Conservation (phyloP, 805 yeast genomes). For the Metschnikowia rubicola region DNA sequence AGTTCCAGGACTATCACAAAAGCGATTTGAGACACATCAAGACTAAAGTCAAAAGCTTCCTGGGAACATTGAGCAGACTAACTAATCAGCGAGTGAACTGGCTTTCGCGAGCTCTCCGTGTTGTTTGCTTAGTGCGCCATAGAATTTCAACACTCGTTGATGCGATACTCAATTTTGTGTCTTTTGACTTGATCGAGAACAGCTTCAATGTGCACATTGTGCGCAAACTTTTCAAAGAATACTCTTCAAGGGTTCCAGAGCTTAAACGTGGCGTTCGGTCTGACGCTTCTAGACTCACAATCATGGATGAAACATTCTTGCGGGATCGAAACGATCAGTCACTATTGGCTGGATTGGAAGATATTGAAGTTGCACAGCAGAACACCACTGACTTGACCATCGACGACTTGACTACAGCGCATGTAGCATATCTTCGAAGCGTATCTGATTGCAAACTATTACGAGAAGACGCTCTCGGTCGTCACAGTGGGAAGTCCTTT, state of each 20-base stretch:
- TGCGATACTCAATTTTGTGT: conserved; percentile 38
- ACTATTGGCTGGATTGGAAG: conserved; percentile 1
- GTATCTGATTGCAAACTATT: conserved; percentile 31
- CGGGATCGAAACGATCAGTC: neutral
- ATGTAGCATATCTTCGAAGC: conserved; percentile 11
- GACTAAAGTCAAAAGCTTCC: neutral
- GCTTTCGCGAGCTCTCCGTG: conserved; percentile 30
- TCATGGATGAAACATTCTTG: conserved; percentile 10
- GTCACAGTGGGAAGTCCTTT: conserved; percentile 25
- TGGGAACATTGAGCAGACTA: neutral
- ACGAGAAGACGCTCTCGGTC: conserved; percentile 29
- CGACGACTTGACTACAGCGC: conserved; percentile 16
- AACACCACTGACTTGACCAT: conserved; percentile 14
- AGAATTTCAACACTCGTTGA: conserved; percentile 42
- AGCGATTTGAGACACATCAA: conserved; percentile 23
- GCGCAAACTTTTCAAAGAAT: conserved; percentile 19
- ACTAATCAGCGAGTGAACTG: conserved; percentile 18
- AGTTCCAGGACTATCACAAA: conserved; percentile 24
- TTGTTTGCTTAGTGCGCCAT: conserved; percentile 36
- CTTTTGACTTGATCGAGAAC: conserved; percentile 45
- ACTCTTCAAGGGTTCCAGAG: neutral
- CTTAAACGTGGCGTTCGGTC: neutral
- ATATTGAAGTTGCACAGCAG: neutral
- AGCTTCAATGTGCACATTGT: conserved; percentile 28
- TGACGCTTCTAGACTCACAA: conserved; percentile 9